Conservation (phyloP, 768 basidiomycete species). For the Agrocybe chaxingu region DNA sequence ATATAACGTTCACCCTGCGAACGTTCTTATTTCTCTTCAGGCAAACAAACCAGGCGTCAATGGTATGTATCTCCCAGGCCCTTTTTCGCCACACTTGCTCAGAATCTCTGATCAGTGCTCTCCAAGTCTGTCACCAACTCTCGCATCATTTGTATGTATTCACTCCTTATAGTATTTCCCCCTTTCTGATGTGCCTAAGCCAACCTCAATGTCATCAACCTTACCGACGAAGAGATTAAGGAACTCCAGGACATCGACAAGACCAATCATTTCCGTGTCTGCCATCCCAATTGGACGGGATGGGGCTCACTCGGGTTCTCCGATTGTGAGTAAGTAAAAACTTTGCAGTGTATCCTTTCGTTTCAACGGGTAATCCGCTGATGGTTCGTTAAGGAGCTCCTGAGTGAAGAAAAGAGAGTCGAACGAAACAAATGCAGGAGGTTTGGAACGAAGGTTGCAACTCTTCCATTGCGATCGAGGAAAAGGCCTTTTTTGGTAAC, state of each 20-base stretch:
- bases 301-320: conserved; percentile 63
- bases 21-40: conserved; percentile 69
- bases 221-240: conserved; percentile 57
- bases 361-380: not conserved
- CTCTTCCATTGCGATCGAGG: no score
- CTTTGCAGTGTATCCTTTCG: not conserved
- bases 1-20: conserved; percentile 57
- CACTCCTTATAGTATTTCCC: not conserved
- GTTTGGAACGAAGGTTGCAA: no score
- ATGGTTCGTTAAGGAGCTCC: no score
- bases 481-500: no score
- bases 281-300: conserved; percentile 62
- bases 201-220: conserved; percentile 60
- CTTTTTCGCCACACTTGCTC: not conserved
- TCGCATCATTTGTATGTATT: conserved; percentile 51
- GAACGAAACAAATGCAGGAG: no score
- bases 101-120: conserved; percentile 39
- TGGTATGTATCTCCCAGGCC: conserved; percentile 29
- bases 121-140: conserved; percentile 74
- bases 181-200: conserved; percentile 23
- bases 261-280: conserved; percentile 60
- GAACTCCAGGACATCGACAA: conserved; percentile 60
- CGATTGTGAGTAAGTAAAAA: conserved; percentile 34
- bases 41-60: conserved; percentile 61
- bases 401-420: no score